phyloP scores from a whole-genome alignment of 2,329 filamentous ascomycete genomes.

The Colletotrichum magnum region DNA sequence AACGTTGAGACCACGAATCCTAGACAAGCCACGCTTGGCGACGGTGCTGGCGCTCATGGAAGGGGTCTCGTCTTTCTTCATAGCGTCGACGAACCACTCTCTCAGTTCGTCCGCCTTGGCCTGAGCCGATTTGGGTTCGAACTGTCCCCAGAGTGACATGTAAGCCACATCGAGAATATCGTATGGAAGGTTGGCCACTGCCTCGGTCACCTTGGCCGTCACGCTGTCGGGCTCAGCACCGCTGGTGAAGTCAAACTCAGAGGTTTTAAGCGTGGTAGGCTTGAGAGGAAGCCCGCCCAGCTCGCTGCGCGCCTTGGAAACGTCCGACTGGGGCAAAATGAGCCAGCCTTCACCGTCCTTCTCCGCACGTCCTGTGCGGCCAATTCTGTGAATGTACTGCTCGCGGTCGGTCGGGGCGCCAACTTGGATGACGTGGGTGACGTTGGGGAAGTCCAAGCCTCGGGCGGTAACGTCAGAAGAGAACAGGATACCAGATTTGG shows the following conservation, averaged over 20 bases:
- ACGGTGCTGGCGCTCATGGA: slow-evolving; percentile 43
- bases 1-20: slow-evolving; percentile 50
- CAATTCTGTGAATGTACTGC: slow-evolving; percentile 83
- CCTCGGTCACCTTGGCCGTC: slow-evolving; percentile 45
- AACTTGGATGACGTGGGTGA: slow-evolving; percentile 84
- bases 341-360: slow-evolving; percentile 81
- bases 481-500: slow-evolving; percentile 76
- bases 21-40: slow-evolving; percentile 50
- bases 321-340: slow-evolving; percentile 71
- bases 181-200: slow-evolving; percentile 55
- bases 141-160: slow-evolving; percentile 68
- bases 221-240: slow-evolving; percentile 46
- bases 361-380: slow-evolving; percentile 82
- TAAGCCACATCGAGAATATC: slow-evolving; percentile 61
- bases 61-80: slow-evolving; percentile 60
- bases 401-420: slow-evolving; percentile 76
- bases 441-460: slow-evolving; percentile 86
- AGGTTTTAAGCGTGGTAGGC: slow-evolving; percentile 65
- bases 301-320: slow-evolving; percentile 60
- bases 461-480: slow-evolving; percentile 86
- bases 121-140: slow-evolving; percentile 49
- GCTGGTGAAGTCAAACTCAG: slow-evolving; percentile 63
- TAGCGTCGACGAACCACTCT: slow-evolving; percentile 63
- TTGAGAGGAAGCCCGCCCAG: slow-evolving; percentile 74
- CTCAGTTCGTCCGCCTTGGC: slow-evolving; percentile 66